Percentiles rank a stretch among this genome's conserved stretches.
phyloP scores from a whole-genome alignment of 2,329 filamentous ascomycete genomes.

The Neophaeococcomyces mojaviensis region DNA sequence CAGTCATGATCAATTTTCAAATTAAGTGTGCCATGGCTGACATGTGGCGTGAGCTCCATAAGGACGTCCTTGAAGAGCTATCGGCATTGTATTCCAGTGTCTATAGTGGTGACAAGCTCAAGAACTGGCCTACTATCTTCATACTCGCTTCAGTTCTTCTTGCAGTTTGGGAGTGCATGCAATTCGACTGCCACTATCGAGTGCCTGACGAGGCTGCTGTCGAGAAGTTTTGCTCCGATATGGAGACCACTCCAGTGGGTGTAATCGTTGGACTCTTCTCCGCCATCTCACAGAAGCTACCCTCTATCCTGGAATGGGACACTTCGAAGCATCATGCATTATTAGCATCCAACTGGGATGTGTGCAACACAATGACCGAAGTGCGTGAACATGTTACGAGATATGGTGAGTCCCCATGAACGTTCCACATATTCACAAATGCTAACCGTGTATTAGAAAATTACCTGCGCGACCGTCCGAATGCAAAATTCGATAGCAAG shows the following conservation, averaged over 20 bases:
- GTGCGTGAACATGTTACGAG: slow-evolving; percentile 85
- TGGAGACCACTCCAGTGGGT: slow-evolving; percentile 92
- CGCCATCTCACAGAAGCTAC: slow-evolving; percentile 93
- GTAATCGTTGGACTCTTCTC: slow-evolving; percentile 96
- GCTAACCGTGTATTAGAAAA: slow-evolving; percentile 56
- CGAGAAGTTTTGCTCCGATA: slow-evolving; percentile 90
- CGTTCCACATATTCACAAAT: background rate
- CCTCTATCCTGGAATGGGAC: slow-evolving; percentile 89
- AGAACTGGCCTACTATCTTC: slow-evolving; percentile 99
- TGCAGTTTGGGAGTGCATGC: slow-evolving; percentile 96
- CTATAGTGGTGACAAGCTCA: slow-evolving; percentile 92
- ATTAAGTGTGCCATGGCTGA: slow-evolving; percentile 95
- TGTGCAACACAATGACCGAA: slow-evolving; percentile 94
- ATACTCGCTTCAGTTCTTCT: slow-evolving; percentile 90
- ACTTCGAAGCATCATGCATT: slow-evolving; percentile 83
- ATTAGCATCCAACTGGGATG: slow-evolving; percentile 81
- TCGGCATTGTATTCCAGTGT: slow-evolving; percentile 92
- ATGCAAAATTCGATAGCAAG: slow-evolving; percentile 76
- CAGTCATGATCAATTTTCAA: slow-evolving; percentile 99
- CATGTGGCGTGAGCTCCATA: slow-evolving; percentile 96
- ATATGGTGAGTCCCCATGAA: slow-evolving; percentile 62
- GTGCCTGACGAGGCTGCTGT: slow-evolving; percentile 76
- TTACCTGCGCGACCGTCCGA: slow-evolving; percentile 73
- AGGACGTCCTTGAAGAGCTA: slow-evolving; percentile 90
- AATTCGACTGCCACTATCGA: slow-evolving; percentile 96